phyloP scores from a whole-genome alignment of 495 filamentous ascomycete species.

The Tuber umbilicatum region DNA sequence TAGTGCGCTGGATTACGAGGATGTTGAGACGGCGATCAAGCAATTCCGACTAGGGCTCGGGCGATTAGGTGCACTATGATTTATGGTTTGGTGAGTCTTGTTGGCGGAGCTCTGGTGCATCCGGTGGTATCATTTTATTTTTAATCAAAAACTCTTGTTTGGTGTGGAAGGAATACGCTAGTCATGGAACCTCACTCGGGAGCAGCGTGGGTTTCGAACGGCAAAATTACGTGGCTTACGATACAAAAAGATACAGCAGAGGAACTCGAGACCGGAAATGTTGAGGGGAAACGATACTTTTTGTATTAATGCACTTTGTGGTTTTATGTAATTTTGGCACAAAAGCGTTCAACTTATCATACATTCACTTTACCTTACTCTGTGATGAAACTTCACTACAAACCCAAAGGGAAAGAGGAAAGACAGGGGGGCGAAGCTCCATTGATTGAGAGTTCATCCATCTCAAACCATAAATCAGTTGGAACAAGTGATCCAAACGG shows the following conservation, averaged over 20 bases:
- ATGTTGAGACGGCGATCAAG: conserved; percentile 81
- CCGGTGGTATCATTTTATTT: not conserved
- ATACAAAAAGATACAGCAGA: not conserved
- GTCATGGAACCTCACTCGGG: not conserved
- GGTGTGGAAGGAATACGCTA: not conserved
- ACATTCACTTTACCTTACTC: no score
- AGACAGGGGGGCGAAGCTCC: no score
- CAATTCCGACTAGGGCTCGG: conserved; percentile 71
- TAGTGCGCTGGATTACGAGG: conserved; percentile 93
- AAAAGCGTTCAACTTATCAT: no score
- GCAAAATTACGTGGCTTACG: not conserved
- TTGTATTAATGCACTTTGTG: no score
- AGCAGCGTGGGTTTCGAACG: not conserved
- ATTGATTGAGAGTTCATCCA: no score
- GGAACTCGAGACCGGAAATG: no score
- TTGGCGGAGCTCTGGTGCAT: not conserved
- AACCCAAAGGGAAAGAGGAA: no score
- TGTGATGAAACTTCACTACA: no score
- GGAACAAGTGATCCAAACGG: no score
- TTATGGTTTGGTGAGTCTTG: not conserved
- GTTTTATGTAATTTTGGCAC: no score
- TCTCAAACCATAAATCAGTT: no score
- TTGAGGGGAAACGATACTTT: no score
- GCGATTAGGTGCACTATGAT: conserved; percentile 50
- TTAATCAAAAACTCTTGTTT: not conserved